Base-by-base conservation (phyloP, 805 yeast species). In the Suhomyces tanzawaensis region DNA sequence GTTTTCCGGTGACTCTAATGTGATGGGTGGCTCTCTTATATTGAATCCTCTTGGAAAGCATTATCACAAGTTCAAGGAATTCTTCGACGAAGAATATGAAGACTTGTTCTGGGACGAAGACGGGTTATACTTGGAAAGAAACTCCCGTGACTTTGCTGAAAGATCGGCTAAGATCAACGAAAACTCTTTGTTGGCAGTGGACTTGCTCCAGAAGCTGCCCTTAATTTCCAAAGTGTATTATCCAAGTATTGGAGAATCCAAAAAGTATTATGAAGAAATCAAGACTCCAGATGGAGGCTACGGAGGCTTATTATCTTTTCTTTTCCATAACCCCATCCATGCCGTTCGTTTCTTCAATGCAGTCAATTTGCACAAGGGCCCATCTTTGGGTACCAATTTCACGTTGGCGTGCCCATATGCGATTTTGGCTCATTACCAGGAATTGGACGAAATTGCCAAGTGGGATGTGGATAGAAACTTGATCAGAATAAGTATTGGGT, bases 91-190 rank as follows among this genome's bases (percentile, higher is more conserved):
- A 7, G 71, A 72, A 32, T 87, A 75, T 57, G 81, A 74, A 46
- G 97, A 91, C 52, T 62, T 72, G 5, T 74, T 86, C 48, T 93
- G 97, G 97, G 86, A 82, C 22, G 96, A 91, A 62, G 99, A 93
- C 63, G 96, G 96, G 1, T 78, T 93, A 38, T 82, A 83, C 54
- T 64, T 93, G 53, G 99, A 93, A 61, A 74, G 96, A 55, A 93
- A 93, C 67, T 87, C 96, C 4, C 77, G 98, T 44, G 97, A 93
- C 62, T 90, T 87, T 55, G 79, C 76, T 22, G 64, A 65, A 16
- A 72, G 97, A 52, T 82, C 79, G 3, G 45, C 55, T 29, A 69
- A 63, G 60, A 73, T 81, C 44, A 81, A 85, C 57, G 57, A 60
- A 19, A 85, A 77, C 34, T 68, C 89, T 3, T 61, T 66, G 34